These are phyloP conservation scores for Ganoderma leucocontextum DNA, from an alignment of 1,284 basidiomycete genomes.

Conservation along the genomic window DNA sequence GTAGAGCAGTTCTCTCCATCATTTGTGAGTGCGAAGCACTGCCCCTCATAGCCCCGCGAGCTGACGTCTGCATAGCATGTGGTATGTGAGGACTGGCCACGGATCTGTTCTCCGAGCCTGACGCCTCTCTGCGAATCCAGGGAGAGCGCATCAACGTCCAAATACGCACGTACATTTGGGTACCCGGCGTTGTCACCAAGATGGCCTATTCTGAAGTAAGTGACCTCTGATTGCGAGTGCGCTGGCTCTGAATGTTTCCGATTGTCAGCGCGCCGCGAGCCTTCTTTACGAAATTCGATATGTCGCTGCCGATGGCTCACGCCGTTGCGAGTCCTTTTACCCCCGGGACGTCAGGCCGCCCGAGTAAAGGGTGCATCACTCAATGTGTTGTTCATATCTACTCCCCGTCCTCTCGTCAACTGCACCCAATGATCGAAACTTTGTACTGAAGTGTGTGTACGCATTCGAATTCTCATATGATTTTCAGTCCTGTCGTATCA, in stretches of 20 bases:
- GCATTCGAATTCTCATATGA: neutral
- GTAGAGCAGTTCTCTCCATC: neutral
- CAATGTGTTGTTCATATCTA: neutral
- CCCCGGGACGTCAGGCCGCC: neutral
- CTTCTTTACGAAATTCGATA: slow-evolving; percentile 22
- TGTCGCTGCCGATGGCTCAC: neutral
- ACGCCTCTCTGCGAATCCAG: neutral
- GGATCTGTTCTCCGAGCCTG: neutral
- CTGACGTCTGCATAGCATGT: slow-evolving; percentile 3
- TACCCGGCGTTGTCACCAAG: neutral
- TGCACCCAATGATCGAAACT: neutral
- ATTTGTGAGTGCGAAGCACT: neutral
- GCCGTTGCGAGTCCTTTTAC: neutral
- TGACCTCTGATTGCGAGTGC: neutral
- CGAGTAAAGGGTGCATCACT: neutral
- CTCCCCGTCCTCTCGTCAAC: neutral
- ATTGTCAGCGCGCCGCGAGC: slow-evolving; percentile 7
- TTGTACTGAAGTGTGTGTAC: neutral
- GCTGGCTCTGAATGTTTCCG: neutral
- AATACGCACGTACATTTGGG: slow-evolving; percentile 1
- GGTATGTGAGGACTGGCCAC: neutral
- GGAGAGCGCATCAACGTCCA: neutral
- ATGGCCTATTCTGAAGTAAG: neutral
- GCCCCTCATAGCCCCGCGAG: neutral
- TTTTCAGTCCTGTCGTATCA: neutral